Conservation (phyloP, 2,329 filamentous ascomycete species). For the Ploettnerulaceae sp. region DNA sequence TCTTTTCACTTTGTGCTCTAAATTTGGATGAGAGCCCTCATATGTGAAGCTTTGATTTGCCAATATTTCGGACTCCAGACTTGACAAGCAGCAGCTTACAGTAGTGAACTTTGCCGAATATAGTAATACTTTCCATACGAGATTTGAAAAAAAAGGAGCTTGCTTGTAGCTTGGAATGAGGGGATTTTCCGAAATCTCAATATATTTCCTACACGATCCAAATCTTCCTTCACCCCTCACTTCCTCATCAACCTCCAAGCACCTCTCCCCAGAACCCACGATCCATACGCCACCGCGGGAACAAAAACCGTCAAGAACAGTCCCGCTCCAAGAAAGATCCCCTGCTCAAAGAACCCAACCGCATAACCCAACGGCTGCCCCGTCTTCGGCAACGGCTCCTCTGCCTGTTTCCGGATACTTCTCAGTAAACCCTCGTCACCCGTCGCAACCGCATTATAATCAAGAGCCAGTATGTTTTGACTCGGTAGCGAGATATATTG, state of each 20-base stretch:
- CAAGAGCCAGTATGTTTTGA: not conserved
- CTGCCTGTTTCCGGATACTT: constrained; percentile 18
- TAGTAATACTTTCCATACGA: too few species aligned
- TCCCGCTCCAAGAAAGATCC: constrained; percentile 37
- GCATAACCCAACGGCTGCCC: constrained; percentile 34
- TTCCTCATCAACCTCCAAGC: constrained; percentile 2
- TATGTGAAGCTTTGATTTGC: too few species aligned
- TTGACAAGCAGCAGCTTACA: too few species aligned
- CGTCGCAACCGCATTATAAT: not conserved
- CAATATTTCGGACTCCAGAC: too few species aligned
- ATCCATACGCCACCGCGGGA: not conserved
- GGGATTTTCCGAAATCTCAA: too few species aligned
- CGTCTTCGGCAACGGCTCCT: constrained; percentile 33
- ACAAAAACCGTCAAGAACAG: constrained; percentile 1
- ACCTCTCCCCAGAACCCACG: not conserved
- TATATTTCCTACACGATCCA: too few species aligned
- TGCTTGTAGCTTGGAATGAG: too few species aligned
- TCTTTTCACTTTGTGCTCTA: too few species aligned
- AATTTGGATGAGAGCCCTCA: too few species aligned
- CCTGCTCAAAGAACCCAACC: constrained; percentile 47
- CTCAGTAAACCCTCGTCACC: constrained; percentile 1
- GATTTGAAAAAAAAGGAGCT: too few species aligned
- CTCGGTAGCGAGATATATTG: constrained; percentile 36
- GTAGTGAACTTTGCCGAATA: too few species aligned
- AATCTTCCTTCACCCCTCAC: too few species aligned